Conservation (phyloP, 495 filamentous ascomycete species). For the Penicillium fimorum region DNA sequence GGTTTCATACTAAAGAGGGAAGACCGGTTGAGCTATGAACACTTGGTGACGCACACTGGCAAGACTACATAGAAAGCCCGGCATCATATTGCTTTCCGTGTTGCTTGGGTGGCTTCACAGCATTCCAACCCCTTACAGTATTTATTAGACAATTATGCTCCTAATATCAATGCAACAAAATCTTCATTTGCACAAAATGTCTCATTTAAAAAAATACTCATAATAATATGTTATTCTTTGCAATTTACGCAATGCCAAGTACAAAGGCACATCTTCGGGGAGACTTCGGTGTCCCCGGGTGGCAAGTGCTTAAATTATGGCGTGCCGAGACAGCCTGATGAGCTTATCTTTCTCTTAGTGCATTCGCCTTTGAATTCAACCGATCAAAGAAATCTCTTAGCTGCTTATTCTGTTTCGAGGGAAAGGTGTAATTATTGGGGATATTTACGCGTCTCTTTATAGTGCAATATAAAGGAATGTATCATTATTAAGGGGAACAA, state of each 20-base stretch:
- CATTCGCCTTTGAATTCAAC: background rate
- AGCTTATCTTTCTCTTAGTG: conserved; percentile 5
- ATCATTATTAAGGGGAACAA: no score
- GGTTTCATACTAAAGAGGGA: background rate
- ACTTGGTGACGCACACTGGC: background rate
- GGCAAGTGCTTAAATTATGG: conserved; percentile 5
- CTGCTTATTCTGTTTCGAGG: background rate
- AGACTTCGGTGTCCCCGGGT: conserved; percentile 3
- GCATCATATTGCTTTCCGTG: background rate
- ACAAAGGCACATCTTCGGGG: conserved; percentile 11
- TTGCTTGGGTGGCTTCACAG: background rate
- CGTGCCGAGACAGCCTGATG: conserved; percentile 7
- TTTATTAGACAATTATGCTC: background rate
- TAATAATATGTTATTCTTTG: background rate
- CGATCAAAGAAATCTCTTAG: background rate
- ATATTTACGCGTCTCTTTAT: background rate
- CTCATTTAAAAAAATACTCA: background rate
- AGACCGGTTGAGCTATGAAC: background rate
- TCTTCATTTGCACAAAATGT: background rate
- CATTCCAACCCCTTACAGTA: background rate
- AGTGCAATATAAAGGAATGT: no score
- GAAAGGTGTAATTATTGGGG: background rate
- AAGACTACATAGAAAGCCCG: background rate
- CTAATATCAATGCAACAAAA: background rate
- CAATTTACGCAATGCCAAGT: background rate